Evolutionary conservation across 2,329 filamentous ascomycete genomes (phyloP).

Genomic region (Claviceps pusilla): DNA sequence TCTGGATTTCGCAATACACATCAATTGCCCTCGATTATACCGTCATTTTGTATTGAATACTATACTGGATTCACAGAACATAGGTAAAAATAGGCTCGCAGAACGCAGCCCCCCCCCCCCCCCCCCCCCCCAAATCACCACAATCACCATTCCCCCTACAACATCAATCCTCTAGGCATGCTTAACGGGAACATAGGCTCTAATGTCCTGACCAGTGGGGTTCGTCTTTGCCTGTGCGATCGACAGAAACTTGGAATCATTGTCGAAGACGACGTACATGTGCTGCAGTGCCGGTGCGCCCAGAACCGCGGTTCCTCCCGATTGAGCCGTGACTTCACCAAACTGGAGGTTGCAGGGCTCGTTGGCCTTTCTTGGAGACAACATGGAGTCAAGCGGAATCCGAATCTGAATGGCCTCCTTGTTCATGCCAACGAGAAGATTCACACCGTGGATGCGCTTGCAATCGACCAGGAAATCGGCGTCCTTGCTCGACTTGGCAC

Average conservation of each 20-base stretch:
- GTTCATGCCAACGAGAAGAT: conserved; percentile 3
- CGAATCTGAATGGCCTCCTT: conserved; percentile 1
- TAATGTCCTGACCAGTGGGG: background rate
- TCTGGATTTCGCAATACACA: too few species aligned
- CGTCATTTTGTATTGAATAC: background rate
- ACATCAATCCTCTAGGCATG: background rate
- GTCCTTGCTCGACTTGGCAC: background rate
- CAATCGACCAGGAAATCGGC: background rate
- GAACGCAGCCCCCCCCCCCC: too few species aligned
- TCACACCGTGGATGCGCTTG: background rate
- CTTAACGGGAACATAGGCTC: background rate
- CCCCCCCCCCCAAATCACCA: background rate
- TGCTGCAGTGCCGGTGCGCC: conserved; percentile 1
- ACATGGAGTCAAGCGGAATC: background rate
- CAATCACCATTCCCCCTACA: background rate
- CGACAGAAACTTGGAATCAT: background rate
- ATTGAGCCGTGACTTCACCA: background rate
- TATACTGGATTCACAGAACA: background rate
- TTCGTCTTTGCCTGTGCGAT: conserved; percentile 2
- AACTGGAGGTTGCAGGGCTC: background rate
- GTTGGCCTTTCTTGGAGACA: background rate
- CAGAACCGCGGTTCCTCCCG: background rate
- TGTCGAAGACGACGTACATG: conserved; percentile 2
- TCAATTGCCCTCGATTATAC: background rate
- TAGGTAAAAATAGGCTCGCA: background rate